A percentile compares a stretch with the other conserved stretches of the same genome.
These are phyloP conservation scores for Patellifolia procumbens DNA, from an alignment of 179 eudicot genomes.

Conservation along the genomic window DNA sequence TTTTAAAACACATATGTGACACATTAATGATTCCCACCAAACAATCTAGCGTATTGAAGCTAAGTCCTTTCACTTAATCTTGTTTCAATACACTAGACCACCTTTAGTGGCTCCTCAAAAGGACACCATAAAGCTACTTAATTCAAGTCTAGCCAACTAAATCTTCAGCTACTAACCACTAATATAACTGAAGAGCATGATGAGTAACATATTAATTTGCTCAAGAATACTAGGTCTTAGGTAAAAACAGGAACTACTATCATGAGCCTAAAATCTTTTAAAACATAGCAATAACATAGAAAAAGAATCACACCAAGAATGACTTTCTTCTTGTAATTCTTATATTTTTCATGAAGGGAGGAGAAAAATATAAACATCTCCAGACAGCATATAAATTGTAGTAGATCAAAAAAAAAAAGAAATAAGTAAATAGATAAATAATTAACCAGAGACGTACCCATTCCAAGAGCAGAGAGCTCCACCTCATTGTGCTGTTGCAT, in stretches of 20 bases:
- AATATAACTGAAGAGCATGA: not conserved
- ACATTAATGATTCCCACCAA: not conserved
- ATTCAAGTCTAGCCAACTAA: not conserved
- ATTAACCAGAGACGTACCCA: slow-evolving; percentile 42
- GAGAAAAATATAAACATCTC: too few species aligned
- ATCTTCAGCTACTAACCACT: not conserved
- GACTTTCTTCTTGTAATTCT: not conserved
- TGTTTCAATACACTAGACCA: not conserved
- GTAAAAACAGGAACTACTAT: not conserved
- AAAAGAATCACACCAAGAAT: not conserved
- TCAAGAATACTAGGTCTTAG: not conserved
- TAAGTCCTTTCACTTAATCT: not conserved
- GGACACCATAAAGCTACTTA: not conserved
- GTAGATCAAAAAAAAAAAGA: not conserved
- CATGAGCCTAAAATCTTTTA: not conserved
- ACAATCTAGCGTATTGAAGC: not conserved
- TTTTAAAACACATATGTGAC: too few species aligned
- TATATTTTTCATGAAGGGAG: too few species aligned
- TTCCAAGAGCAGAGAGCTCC: slow-evolving; percentile 75
- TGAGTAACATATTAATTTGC: not conserved
- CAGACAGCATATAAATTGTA: not conserved
- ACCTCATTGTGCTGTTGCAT: slow-evolving; percentile 64
- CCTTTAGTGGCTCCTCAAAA: not conserved
- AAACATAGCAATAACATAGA: not conserved
- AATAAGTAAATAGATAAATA: not conserved